phyloP scores from a whole-genome alignment of 1,284 basidiomycete genomes.

The Cryptococcus hybrid region DNA sequence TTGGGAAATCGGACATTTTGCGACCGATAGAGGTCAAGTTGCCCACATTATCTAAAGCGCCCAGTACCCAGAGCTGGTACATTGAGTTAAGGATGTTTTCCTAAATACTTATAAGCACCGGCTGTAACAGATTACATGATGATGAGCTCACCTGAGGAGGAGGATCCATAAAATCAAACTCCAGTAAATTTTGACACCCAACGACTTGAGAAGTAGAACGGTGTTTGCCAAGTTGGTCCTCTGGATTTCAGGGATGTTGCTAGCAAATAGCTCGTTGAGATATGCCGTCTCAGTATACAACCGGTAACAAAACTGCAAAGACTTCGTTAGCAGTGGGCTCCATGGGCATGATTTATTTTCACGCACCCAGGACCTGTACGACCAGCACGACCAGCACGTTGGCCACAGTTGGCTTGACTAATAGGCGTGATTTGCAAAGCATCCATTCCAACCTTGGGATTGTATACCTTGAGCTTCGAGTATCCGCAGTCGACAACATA shows the following conservation, averaged over 20 bases:
- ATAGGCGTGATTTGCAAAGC: constrained; percentile 98
- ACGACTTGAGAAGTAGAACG: constrained; percentile 87
- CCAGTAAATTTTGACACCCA: constrained; percentile 93
- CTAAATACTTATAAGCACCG: constrained; percentile 46
- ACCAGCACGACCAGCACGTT: constrained; percentile 93
- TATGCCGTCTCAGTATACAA: constrained; percentile 97
- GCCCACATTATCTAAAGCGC: constrained; percentile 96
- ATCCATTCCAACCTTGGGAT: constrained; percentile 99
- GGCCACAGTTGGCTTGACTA: constrained; percentile 95
- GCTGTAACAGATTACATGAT: background rate
- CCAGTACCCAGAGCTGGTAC: constrained; percentile 99
- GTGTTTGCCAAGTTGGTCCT: constrained; percentile 97
- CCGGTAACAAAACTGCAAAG: constrained; percentile 77
- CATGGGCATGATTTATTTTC: background rate
- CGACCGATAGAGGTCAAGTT: constrained; percentile 87
- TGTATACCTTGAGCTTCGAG: constrained; percentile 98
- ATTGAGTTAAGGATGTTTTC: constrained; percentile 95
- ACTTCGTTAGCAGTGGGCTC: background rate
- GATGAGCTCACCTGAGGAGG: constrained; percentile 58
- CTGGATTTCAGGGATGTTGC: constrained; percentile 97
- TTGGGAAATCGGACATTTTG: constrained; percentile 98
- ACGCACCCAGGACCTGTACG: constrained; percentile 88
- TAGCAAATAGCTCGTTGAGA: constrained; percentile 92
- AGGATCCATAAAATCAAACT: constrained; percentile 99
- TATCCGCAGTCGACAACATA: constrained; percentile 97